phyloP scores from a whole-genome alignment of 768 basidiomycete species.

The Roridomyces roridus region DNA sequence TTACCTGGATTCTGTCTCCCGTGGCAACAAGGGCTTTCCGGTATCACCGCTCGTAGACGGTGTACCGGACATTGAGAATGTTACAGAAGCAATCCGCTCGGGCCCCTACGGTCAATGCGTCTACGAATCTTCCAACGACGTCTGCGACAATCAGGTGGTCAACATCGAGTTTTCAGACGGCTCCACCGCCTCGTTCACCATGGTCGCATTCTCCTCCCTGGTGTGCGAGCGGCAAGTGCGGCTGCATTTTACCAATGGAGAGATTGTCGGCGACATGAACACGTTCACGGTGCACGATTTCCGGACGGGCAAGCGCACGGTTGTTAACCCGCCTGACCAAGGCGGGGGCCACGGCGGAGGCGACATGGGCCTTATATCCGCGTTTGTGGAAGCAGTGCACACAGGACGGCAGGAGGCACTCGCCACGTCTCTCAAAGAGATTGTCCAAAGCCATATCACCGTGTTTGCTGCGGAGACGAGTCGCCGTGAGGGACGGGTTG shows the following conservation, averaged over 20 bases:
- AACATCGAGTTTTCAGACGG: slow-evolving; percentile 87
- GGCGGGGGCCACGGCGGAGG: slow-evolving; percentile 87
- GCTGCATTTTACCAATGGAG: slow-evolving; percentile 86
- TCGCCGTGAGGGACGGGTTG: slow-evolving; percentile 68
- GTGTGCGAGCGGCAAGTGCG: slow-evolving; percentile 86
- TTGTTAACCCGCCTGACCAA: slow-evolving; percentile 55
- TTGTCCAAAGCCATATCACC: slow-evolving; percentile 79
- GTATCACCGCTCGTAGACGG: slow-evolving; percentile 74
- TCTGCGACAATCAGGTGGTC: slow-evolving; percentile 91
- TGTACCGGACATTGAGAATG: slow-evolving; percentile 85
- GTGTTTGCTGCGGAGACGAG: slow-evolving; percentile 90
- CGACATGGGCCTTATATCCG: slow-evolving; percentile 74
- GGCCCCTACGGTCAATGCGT: slow-evolving; percentile 85
- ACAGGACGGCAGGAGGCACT: slow-evolving; percentile 66
- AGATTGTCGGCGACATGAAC: slow-evolving; percentile 87
- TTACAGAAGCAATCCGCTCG: slow-evolving; percentile 70
- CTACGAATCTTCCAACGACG: slow-evolving; percentile 85
- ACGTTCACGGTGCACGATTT: slow-evolving; percentile 82
- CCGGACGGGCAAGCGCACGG: slow-evolving; percentile 53
- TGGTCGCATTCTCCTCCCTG: slow-evolving; percentile 83
- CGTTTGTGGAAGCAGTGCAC: slow-evolving; percentile 80
- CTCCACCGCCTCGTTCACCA: slow-evolving; percentile 84
- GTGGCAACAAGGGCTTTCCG: slow-evolving; percentile 68
- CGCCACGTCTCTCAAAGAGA: slow-evolving; percentile 70
- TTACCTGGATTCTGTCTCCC: slow-evolving; percentile 77